Base-by-base conservation (phyloP, 345 rosid genomes). In the Rubroshorea leprosula region DNA sequence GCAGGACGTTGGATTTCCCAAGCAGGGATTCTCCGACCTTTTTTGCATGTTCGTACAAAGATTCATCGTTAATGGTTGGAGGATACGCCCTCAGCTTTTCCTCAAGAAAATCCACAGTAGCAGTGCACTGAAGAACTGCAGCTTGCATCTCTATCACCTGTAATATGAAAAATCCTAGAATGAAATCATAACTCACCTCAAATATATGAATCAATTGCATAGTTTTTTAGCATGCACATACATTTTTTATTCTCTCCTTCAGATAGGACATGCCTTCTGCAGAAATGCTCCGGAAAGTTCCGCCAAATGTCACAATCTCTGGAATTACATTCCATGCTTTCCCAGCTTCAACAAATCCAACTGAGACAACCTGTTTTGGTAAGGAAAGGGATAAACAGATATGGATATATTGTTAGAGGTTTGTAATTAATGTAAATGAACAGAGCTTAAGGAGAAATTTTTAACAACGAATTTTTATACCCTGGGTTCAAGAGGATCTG, bases 291-390 rank as follows among this genome's bases (percentile, higher is more conserved):
- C 89, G 68, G 31, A 63, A 87, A 61, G 87, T 87, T 66, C 95
- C 87, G 0, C 78, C 77, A 23, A 84, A 84, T 56, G 55, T 76
- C 0, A 75, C 81, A n/a, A 65, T 53, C 57, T 82, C 79, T 0
- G 89, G 95, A 57, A 79, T 79, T 53, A 84, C 81, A 17, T 84
- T 84, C 43, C 54, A 62, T 18, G 82, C 75, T 53, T 75, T 69
- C 31, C 91, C 91, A 29, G 89, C 95, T 49, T 74, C 71, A 10
- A 84, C 69, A 48, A 68, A 77, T 31, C 89, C 91, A 27, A 87
- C 85, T 0, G 91, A 77, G 57, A 84, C 78, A 64, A 84, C 83
- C 91, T 80, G 31, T 15, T 35, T 35, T 35, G 12, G 27, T 35
- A 16, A 53, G 18, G 38, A 44, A 19, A 23, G 4, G 12, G 26